Base-by-base conservation (phyloP, 2,329 filamentous ascomycete species). In the Xylaria multiplex region DNA sequence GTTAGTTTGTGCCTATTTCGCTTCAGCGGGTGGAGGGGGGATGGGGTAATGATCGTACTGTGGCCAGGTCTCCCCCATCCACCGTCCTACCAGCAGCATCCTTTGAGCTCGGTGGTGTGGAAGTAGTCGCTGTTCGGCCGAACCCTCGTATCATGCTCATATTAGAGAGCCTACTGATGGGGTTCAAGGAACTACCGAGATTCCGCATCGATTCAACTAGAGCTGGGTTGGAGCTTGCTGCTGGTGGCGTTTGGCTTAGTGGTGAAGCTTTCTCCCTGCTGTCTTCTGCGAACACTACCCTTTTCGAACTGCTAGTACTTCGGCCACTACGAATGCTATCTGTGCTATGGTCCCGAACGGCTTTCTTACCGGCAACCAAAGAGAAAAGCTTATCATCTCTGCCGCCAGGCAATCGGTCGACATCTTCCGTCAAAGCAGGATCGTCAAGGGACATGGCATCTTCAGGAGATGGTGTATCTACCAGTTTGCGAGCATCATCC, bases 401-500 rank as follows among this genome's bases (percentile, higher is more conserved):
- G 35, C 30, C 56, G 16, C 74, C 70, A 35, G 70, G 69, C 48
- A 71, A 74, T 68, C 72, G 76, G 50, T 80, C 78, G 13, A 70
- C 62, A 35, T 82, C 79, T 9, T 81, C 79, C 7, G 84, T 74
- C 1, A 85, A 85, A 70, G 83, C 86, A 46, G 84, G 81, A 43
- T 85, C 88, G 72, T 86, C 87, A n/a, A 85, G 81, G 8, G 86
- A 88, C 67, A 77, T 84, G 63, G 88, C 87, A 43, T 90, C 88
- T 2, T 89, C 87, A 0, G 81, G 85, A 14, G 88, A 83, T 42
- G 91, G 88, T 0, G 91, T 91, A 74, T 89, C 92, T 69, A 99
- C 91, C 11, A 99, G 86, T 77, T 93, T 95, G 53, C 93, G 87
- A 16, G 95, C 96, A 74, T 99, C 96, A 72, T 97, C 96, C 0